phyloP scores from a whole-genome alignment of 2,329 filamentous ascomycete genomes.

The Neofusicoccum umdonicola region DNA sequence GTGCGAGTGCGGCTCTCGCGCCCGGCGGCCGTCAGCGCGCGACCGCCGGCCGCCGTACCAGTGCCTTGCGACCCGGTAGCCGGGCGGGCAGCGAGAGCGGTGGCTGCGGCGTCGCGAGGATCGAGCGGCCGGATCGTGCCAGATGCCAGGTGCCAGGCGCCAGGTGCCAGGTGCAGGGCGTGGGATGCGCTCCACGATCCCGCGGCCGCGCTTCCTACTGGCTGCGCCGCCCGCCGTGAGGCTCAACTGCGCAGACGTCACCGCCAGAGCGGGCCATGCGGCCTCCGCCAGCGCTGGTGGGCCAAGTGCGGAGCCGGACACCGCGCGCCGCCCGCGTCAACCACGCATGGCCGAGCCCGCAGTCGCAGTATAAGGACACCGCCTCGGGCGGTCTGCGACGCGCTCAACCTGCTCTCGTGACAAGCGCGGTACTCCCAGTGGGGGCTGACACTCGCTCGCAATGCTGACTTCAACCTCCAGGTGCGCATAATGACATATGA shows the following conservation, averaged over 20 bases:
- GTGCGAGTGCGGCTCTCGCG: not conserved
- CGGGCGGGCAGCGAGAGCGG: not conserved
- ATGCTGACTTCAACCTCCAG: constrained; percentile 11
- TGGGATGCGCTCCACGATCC: not conserved
- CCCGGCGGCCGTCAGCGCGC: not conserved
- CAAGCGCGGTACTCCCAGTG: not conserved
- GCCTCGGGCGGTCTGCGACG: not conserved
- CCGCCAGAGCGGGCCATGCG: not conserved
- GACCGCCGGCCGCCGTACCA: not conserved
- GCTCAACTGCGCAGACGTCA: not conserved
- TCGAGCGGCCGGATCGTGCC: not conserved
- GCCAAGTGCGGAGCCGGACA: no score
- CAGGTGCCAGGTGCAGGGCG: not conserved
- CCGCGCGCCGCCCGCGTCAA: no score
- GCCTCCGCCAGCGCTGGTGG: no score
- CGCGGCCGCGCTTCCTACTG: constrained; percentile 14
- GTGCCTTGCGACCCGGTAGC: not conserved
- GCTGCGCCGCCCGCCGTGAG: not conserved
- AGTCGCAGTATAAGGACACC: not conserved
- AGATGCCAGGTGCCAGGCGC: not conserved
- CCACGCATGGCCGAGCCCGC: not conserved
- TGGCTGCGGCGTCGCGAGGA: not conserved
- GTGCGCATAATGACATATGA: constrained; percentile 12
- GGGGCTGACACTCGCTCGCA: constrained; percentile 4
- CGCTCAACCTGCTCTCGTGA: not conserved